Evolutionary conservation across 305 asterid species (phyloP), one percentile per base, ranked within the genome.

Genomic region (Fraxinus sp.): DNA sequence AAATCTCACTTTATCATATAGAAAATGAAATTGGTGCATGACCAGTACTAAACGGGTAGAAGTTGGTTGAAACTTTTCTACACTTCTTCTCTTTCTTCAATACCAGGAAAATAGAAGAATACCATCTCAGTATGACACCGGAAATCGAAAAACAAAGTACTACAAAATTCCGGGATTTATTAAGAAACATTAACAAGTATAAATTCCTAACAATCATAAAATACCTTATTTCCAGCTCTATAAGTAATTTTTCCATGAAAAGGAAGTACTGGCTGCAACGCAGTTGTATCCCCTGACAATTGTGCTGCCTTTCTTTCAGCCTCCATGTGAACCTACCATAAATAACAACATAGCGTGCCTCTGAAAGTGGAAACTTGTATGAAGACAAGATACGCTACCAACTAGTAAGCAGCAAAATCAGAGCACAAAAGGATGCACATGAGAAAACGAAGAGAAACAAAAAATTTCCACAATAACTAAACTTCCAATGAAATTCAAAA

Each of bases 321-420:
- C 91, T 93, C 97, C 97, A 96, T 85, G 88, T 96, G 98, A 87
- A 94, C 99, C 99, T 96, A 88, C 81, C 79, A 86, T 18, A 84
- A 74, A 85, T 62, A 80, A 74, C 11, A 82, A 85, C 66, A 78
- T 55, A 66, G 78, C 9, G 33, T 24, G 62, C 33, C 49, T 84
- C 74, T 8, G 41, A 30, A 30, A 14, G 10, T 26, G 16, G 35
- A 24, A 64, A 24, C 74, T 66, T 26, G 8, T 26, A 71, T n/a
- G 32, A 36, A 57, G 68, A 32, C 33, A 2, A 62, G 5, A 78
- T 59, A 57, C 5, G 18, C 28, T 78, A 33, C 44, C 7, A 71
- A 33, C 55, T 57, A 80, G 18, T 20, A 22, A 73, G 81, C 62
- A 78, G 88, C 71, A 83, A 49, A 71, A 41, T 71, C 39, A 28